Evolutionary conservation across 2,329 filamentous ascomycete genomes (phyloP).

Genomic region (Coniella vitis): DNA sequence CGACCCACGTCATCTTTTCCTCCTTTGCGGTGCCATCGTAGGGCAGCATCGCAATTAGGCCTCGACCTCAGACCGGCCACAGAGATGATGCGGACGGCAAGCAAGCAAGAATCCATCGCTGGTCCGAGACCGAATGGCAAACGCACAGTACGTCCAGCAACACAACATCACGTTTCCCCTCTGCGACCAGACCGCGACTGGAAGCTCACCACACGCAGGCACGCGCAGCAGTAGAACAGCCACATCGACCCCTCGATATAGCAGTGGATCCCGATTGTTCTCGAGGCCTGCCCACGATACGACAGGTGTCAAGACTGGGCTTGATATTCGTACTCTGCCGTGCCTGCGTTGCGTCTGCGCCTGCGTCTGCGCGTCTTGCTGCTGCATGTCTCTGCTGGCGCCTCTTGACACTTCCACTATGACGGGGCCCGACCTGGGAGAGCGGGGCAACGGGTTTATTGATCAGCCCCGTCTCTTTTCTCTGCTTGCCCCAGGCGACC

Average conservation of each 20-base stretch:
- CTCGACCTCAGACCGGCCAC: neutral
- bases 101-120: no score
- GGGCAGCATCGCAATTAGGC: no score
- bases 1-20: no score
- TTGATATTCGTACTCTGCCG: neutral
- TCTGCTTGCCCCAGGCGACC: neutral
- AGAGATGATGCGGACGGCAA: neutral
- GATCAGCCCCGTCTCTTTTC: neutral
- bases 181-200: no score
- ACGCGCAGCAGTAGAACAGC: no score
- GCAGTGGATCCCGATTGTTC: neutral
- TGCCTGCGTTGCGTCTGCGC: neutral
- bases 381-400: conserved; percentile 15
- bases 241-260: no score
- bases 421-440: neutral
- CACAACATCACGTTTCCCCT: no score
- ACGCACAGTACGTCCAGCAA: no score
- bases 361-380: neutral
- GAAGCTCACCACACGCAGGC: no score
- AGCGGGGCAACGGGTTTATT: neutral
- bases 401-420: conserved; percentile 3
- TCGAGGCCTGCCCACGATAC: neutral
- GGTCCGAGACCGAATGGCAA: neutral
- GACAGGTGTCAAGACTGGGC: neutral
- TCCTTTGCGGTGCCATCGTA: no score